Evolutionary conservation across 129 eudicot species (phyloP), one percentile per base, ranked within the genome.

Genomic region (Artemisia tridentata): DNA sequence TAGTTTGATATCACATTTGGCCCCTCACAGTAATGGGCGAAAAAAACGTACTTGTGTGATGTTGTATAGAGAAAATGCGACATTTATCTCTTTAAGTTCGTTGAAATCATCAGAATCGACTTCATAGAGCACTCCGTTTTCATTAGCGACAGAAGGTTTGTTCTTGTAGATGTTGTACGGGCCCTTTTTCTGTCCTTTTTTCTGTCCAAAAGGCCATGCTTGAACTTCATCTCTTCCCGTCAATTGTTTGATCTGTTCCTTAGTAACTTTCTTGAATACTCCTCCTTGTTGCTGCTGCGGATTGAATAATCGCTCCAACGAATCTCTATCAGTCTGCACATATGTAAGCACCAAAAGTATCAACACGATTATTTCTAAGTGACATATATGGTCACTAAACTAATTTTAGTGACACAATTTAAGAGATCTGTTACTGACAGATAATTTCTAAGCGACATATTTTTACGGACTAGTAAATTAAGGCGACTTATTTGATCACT

Each of bases 151-250:
- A 0, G 78, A 16, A 0, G 90, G 90, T 1, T 67, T 71, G 54
- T 87, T 75, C 56, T 79, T 34, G 29, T 75, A 79, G 72, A 92
- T 27, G 52, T 88, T 87, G 52, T 71, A 57, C 0, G 90, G 68
- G 10, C 85, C 90, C 55, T 84, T 85, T 1, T 80, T 52, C 49
- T 81, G 82, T 21, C 84, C 79, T 50, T 84, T 85, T 1, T 80
- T 52, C 53, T 81, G 80, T 21, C 84, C 79, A 63, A 88, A 88
- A 3, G 98, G 98, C 96, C 97, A 91, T 41, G 23, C 14, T 7
- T 85, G 76, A 29, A 81, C 75, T 58, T 85, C 81, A 18, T 78
- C 82, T 31, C 78, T 75, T 10, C 75, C 88, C 67, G 82, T 83
- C 78, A 90, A 9, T 1, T 88, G 79, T 77, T 78, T 71, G 62